Conservation (phyloP, 2,329 filamentous ascomycete genomes). For the Aspergillus pseudoviridinutans region DNA sequence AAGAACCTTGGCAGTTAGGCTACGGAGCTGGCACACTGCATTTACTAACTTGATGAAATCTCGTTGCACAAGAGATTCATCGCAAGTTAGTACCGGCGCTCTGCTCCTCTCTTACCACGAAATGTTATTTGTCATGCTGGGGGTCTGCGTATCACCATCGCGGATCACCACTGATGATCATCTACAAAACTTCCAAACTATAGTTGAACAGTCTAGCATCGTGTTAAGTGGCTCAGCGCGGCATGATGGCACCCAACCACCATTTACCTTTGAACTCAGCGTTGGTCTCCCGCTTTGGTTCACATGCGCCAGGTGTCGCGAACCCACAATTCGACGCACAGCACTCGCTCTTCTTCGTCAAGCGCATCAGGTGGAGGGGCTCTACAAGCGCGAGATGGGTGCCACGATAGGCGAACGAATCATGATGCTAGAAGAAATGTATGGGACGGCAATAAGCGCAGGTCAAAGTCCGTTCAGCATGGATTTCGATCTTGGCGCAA, state of each 20-base stretch:
- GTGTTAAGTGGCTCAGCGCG: conserved; percentile 15
- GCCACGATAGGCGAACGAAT: conserved; percentile 17
- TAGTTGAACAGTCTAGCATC: conserved; percentile 23
- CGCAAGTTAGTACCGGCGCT: conserved; percentile 16
- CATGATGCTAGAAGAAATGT: conserved; percentile 29
- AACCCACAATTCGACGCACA: conserved; percentile 25
- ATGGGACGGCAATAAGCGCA: conserved; percentile 5
- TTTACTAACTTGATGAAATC: conserved; percentile 17
- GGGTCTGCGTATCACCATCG: conserved; percentile 17
- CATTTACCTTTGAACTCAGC: conserved; percentile 30
- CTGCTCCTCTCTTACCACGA: conserved; percentile 23
- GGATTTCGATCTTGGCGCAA: neutral
- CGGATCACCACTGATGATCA: conserved; percentile 20
- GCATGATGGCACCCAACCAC: conserved; percentile 22
- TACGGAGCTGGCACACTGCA: conserved; percentile 21
- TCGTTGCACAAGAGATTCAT: neutral
- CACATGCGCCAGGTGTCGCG: conserved; percentile 28
- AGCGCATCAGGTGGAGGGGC: conserved; percentile 25
- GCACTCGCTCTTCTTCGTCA: conserved; percentile 24
- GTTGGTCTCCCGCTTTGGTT: conserved; percentile 30
- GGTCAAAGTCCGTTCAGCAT: neutral
- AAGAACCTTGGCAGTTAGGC: conserved; percentile 8
- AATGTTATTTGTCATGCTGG: conserved; percentile 20
- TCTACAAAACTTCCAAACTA: conserved; percentile 22
- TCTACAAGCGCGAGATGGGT: conserved; percentile 15